Evolutionary conservation across 2,329 filamentous ascomycete genomes (phyloP).

Genomic region (Fusarium lyarnte): DNA sequence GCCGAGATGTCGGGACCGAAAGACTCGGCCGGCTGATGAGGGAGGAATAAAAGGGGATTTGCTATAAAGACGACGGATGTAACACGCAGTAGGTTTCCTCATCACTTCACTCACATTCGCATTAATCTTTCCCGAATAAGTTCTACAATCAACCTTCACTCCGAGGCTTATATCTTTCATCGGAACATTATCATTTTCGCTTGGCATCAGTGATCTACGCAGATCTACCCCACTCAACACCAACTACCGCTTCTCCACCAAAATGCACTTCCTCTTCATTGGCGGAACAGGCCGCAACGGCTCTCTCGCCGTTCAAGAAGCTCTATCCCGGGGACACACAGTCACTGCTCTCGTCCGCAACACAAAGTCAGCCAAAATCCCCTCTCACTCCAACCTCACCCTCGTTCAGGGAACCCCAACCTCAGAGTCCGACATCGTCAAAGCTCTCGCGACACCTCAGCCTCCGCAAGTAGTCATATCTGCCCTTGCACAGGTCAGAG

Average conservation of each 20-base stretch:
- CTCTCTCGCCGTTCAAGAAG: slow-evolving; percentile 17
- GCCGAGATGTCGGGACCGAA: background rate
- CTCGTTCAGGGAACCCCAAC: slow-evolving; percentile 14
- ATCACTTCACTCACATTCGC: background rate
- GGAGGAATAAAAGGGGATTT: fast-evolving
- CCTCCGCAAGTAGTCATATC: slow-evolving; percentile 2
- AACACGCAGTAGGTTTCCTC: fast-evolving
- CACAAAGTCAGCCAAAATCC: background rate
- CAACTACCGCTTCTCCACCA: background rate
- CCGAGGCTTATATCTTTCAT: background rate
- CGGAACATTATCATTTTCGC: fast-evolving
- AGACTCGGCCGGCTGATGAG: background rate
- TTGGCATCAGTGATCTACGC: background rate
- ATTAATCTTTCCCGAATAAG: no score
- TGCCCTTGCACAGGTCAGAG: slow-evolving; percentile 8
- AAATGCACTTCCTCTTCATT: slow-evolving; percentile 28
- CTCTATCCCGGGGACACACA: slow-evolving; percentile 11
- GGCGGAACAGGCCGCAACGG: slow-evolving; percentile 30
- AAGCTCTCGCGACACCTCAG: background rate
- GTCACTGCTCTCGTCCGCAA: slow-evolving; percentile 19
- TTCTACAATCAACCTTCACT: no score
- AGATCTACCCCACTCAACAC: background rate
- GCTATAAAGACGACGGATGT: slow-evolving; percentile 15
- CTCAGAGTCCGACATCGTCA: slow-evolving; percentile 6
- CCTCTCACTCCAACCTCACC: slow-evolving; percentile 6